Base-by-base conservation (phyloP, 306 rosid species). In the Malus asiatica region DNA sequence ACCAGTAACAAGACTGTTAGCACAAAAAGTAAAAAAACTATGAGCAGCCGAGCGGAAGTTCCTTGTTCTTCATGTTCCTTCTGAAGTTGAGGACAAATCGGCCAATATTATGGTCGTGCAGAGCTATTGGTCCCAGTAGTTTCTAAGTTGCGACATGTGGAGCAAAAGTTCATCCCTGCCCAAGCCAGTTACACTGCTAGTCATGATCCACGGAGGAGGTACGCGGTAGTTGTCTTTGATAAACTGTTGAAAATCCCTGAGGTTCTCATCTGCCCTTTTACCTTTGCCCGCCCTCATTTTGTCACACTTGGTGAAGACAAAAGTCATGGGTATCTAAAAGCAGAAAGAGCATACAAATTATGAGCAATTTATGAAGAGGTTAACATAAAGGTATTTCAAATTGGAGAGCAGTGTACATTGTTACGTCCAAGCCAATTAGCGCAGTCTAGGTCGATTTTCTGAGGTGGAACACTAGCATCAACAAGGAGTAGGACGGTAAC, bases 371-470 rank as follows among this genome's bases (percentile, higher is more conserved):
- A 35, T 11, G 19, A 23, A 60, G 74, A 35, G 48, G 46, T 35
- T 32, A 68, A 58, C 23, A 23, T 15, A 15, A 68, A n/a, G 55
- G 16, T 1, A 23, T 42, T 66, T 29, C 3, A 81, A 68, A 76
- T 58, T 7, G 33, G 42, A 77, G 71, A 71, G 55, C 33, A 77
- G 11, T 78, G 57, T 85, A 91, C 98, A 13, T 90, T 87, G 75
- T 90, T 94, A 78, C 94, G 98, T 60, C 96, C 90, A 38, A 94
- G 94, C 97, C 98, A 94, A 85, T 89, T 94, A 3, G 98, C 97
- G 67, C 98, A 94, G 87, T 94, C 97, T 23, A 94, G 82, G 86
- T 94, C 98, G 52, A 90, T 90, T 76, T 82, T 94, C 79, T 94
- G 98, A 77, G 98, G 90, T 11, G 97, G 98, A 83, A 94, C 95